Conservation (phyloP, 768 basidiomycete genomes). For the Stropharia rugosoannulata region DNA sequence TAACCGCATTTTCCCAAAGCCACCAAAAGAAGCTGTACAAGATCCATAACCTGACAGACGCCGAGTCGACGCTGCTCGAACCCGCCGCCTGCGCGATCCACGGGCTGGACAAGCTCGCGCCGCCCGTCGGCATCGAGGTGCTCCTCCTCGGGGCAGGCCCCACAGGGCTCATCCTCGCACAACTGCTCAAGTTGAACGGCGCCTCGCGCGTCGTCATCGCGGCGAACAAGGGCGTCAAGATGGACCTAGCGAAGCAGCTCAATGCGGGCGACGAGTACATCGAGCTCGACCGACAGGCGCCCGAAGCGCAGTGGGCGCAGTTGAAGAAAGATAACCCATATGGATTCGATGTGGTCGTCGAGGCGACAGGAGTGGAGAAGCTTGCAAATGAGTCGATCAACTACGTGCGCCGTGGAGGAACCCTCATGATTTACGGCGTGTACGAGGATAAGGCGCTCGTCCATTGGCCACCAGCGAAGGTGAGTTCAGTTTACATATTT, state of each 20-base stretch:
- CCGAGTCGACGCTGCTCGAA: slow-evolving; percentile 85
- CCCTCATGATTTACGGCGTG: slow-evolving; percentile 87
- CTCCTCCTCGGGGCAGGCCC: slow-evolving; percentile 90
- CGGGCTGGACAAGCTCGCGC: slow-evolving; percentile 84
- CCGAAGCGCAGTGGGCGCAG: slow-evolving; percentile 76
- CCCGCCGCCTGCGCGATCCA: slow-evolving; percentile 92
- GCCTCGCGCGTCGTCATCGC: slow-evolving; percentile 81
- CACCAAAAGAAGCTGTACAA: slow-evolving; percentile 78
- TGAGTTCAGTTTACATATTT: slow-evolving; percentile 40
- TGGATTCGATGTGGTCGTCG: slow-evolving; percentile 85
- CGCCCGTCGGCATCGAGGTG: slow-evolving; percentile 81
- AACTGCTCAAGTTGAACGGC: slow-evolving; percentile 85
- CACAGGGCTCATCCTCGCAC: slow-evolving; percentile 86
- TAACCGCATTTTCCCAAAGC: slow-evolving; percentile 14
- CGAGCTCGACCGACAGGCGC: slow-evolving; percentile 75
- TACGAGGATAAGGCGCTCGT: slow-evolving; percentile 85
- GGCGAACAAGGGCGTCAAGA: slow-evolving; percentile 90
- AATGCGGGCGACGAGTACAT: slow-evolving; percentile 84
- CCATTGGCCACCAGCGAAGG: slow-evolving; percentile 85
- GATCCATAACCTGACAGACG: slow-evolving; percentile 83
- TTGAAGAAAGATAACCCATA: slow-evolving; percentile 81
- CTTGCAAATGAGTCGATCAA: slow-evolving; percentile 88
- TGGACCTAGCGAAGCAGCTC: slow-evolving; percentile 78
- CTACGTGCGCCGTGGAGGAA: slow-evolving; percentile 84
- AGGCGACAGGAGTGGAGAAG: slow-evolving; percentile 74